Conservation (phyloP, 768 basidiomycete species). For the Suillus sp. region DNA sequence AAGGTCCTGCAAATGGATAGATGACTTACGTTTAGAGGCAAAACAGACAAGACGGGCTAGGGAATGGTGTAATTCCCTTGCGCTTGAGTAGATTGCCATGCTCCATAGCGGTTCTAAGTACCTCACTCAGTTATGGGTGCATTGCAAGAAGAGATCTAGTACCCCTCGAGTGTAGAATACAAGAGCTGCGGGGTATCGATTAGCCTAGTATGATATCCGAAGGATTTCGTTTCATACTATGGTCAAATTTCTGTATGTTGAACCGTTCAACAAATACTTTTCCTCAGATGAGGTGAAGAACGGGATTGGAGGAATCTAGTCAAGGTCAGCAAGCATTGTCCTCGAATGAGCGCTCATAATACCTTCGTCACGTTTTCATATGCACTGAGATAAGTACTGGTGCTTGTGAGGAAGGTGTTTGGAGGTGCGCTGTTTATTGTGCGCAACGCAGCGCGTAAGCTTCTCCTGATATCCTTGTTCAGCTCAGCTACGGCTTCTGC, state of each 20-base stretch:
- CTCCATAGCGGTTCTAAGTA: slow-evolving; percentile 39
- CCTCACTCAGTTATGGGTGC: background rate
- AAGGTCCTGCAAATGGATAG: background rate
- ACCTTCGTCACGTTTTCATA: slow-evolving; percentile 52
- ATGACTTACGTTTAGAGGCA: slow-evolving; percentile 39
- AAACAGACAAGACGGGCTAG: slow-evolving; percentile 42
- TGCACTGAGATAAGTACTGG: slow-evolving; percentile 51
- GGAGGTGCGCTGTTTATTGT: slow-evolving; percentile 59
- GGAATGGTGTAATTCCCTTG: slow-evolving; percentile 48
- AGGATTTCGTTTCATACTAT: slow-evolving; percentile 47
- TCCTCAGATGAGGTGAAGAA: slow-evolving; percentile 66
- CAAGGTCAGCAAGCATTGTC: background rate
- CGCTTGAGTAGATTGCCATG: slow-evolving; percentile 39
- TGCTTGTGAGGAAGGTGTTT: slow-evolving; percentile 50
- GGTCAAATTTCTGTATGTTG: slow-evolving; percentile 53
- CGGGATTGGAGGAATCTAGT: slow-evolving; percentile 59
- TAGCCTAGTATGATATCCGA: background rate
- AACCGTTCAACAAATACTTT: slow-evolving; percentile 70
- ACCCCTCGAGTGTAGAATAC: slow-evolving; percentile 66
- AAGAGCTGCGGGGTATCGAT: slow-evolving; percentile 44
- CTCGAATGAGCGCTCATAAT: slow-evolving; percentile 8
- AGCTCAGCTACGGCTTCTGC: slow-evolving; percentile 54
- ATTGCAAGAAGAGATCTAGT: slow-evolving; percentile 2
- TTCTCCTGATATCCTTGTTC: slow-evolving; percentile 54
- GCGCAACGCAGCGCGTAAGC: slow-evolving; percentile 57